Evolutionary conservation across 495 filamentous ascomycete species (phyloP), one percentile per base, ranked within the genome.

Genomic region (Aspergillus homomorphus): DNA sequence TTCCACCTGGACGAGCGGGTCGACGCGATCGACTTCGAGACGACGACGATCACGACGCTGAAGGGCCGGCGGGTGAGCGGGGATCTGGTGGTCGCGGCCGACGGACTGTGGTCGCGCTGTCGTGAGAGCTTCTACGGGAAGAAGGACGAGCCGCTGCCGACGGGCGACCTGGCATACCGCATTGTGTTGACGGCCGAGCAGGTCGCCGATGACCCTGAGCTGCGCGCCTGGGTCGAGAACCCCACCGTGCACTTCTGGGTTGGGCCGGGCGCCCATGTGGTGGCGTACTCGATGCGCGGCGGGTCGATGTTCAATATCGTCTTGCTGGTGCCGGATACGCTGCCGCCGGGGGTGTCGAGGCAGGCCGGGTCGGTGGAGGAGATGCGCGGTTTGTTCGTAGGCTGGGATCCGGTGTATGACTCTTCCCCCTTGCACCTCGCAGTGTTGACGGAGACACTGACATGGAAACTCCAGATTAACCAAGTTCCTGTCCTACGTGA

Each of bases 161-260:
- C 86, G 1, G 87, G 87, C 1, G 87, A 89, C 66, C 70, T 90
- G 24, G 87, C 87, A 3, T 89, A 89, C 61, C 72, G 87, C n/a
- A 73, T 90, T 28, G 72, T 90, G n/a, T 63, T 90, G 28, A 73
- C 68, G 3, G 72, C 78, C 6, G 73, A 77, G 18, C 58, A 72
- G 46, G 66, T 71, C 14, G 62, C 73, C 8, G 78, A 38, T 12
- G 33, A 85, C 53, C 66, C 68, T 12, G 69, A 78, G 72, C 82
- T 74, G 66, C 76, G 21, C 71, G 80, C 55, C 44, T 86, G 63
- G 62, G 73, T 66, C 58, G 72, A 54, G 78, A 83, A 82, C 16
- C 81, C 86, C 1, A 75, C 78, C 22, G 84, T 88, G 18, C 77
- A 89, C 60, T 87, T 89, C 65, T 91, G 89, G 89, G 66, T 88